These are phyloP conservation scores for Citrus trifoliata DNA, from an alignment of 345 rosid species.

Conservation along the genomic window DNA sequence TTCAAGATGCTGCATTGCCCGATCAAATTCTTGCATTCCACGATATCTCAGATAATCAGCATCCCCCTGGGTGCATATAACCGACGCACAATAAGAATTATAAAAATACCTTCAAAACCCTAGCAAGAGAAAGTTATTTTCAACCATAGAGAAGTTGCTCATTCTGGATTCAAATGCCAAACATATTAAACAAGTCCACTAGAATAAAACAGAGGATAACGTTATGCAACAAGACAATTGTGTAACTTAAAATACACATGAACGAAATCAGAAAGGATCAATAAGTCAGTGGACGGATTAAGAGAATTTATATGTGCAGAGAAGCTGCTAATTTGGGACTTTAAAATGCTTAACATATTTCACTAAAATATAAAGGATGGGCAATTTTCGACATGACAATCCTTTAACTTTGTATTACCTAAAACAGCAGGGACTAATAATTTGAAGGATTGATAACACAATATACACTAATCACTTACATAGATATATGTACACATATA, in stretches of 20 bases:
- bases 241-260: background rate
- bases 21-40: conserved; percentile 93
- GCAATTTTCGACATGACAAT: background rate
- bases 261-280: background rate
- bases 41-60: conserved; percentile 71
- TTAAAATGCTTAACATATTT: background rate
- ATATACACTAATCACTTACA: background rate
- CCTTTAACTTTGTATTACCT: background rate
- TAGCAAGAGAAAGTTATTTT: background rate
- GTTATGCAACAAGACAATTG: background rate
- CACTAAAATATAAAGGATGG: background rate
- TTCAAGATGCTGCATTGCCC: conserved; percentile 87
- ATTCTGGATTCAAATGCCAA: background rate
- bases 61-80: conserved; percentile 52
- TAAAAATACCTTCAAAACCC: background rate
- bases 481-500: background rate
- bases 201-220: background rate
- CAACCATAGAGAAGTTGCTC: background rate
- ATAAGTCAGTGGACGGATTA: background rate
- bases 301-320: background rate
- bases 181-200: background rate
- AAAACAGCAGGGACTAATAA: background rate
- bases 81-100: background rate
- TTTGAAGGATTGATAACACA: background rate
- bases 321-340: background rate